Evolutionary conservation across 73 alveolate genomes (phyloP).

Genomic region (Paramecium tetraurelia): DNA sequence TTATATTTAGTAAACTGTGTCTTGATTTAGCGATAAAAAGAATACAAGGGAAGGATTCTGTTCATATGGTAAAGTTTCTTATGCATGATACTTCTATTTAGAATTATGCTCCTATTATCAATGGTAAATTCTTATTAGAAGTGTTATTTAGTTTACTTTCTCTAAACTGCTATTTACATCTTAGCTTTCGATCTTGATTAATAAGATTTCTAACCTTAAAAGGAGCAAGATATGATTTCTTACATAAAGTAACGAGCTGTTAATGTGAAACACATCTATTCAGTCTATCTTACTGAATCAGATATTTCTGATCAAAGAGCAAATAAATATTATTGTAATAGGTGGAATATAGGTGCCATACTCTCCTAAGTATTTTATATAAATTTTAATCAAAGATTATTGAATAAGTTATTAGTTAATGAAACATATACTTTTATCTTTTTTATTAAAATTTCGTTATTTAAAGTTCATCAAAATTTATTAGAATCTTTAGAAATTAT

Average conservation of each 20-base stretch:
- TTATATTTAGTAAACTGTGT: background rate
- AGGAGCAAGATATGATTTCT: background rate
- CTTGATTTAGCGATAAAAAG: background rate
- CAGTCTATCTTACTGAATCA: background rate
- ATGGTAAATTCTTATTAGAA: background rate
- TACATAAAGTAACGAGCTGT: background rate
- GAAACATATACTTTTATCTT: background rate
- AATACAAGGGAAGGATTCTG: background rate
- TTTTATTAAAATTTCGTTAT: background rate
- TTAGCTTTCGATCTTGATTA: background rate
- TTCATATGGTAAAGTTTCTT: background rate
- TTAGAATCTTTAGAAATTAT: background rate
- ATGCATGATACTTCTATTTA: background rate
- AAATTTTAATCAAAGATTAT: background rate
- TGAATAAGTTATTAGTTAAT: background rate
- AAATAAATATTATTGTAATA: background rate
- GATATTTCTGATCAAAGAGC: background rate
- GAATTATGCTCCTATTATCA: background rate
- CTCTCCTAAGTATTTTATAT: background rate
- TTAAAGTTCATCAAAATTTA: background rate
- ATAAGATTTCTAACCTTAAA: background rate
- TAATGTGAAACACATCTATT: background rate
- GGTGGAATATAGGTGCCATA: background rate
- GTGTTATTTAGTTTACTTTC: background rate
- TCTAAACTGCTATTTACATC: background rate